phyloP scores from a whole-genome alignment of 371 early-diverging fungal genomes.

The Mortierella sp. region DNA sequence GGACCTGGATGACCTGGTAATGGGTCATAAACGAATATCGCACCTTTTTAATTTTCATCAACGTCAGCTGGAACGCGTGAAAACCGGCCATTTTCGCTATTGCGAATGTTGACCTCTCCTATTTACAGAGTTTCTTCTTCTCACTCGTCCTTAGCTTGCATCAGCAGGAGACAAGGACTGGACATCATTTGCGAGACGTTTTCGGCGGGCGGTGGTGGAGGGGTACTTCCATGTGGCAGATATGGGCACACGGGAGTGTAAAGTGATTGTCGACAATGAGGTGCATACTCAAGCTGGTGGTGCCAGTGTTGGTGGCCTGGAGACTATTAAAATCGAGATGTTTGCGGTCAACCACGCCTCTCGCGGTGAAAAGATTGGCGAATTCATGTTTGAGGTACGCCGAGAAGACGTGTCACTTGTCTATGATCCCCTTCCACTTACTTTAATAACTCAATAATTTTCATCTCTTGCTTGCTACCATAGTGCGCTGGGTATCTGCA shows the following conservation, averaged over 20 bases:
- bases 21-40: not conserved
- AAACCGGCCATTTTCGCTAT: not conserved
- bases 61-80: not conserved
- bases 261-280: slow-evolving; percentile 48
- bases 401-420: no score
- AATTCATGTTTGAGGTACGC: slow-evolving; percentile 51
- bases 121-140: not conserved
- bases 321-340: slow-evolving; percentile 47
- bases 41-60: not conserved
- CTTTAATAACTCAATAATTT: not conserved
- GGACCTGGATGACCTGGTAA: slow-evolving; percentile 47
- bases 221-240: slow-evolving; percentile 47
- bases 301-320: slow-evolving; percentile 10
- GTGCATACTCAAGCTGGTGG: slow-evolving; percentile 32
- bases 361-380: slow-evolving; percentile 42
- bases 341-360: slow-evolving; percentile 40
- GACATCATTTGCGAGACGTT: slow-evolving; percentile 46
- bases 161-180: slow-evolving; percentile 49
- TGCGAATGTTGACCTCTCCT: no score
- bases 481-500: slow-evolving; percentile 36
- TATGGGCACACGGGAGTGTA: slow-evolving; percentile 36
- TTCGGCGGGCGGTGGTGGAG: slow-evolving; percentile 35
- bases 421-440: no score
- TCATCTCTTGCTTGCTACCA: not conserved
- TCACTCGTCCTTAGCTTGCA: slow-evolving; percentile 13